Conservation (phyloP, 805 yeast species). For the baker's yeast (Saccharomyces cerevisiae) region DNA sequence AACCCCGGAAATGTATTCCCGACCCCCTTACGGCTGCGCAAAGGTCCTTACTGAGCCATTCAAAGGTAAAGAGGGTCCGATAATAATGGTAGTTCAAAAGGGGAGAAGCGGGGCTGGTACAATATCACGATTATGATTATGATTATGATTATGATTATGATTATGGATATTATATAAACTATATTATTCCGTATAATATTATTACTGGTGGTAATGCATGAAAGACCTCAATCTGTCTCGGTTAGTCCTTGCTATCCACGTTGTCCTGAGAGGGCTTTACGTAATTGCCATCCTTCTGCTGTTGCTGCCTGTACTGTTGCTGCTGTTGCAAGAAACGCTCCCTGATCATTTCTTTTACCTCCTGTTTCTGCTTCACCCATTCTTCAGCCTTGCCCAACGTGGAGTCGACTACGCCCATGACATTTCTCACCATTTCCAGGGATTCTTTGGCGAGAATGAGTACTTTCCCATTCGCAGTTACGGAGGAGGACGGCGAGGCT, state of each 20-base stretch:
- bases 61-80: neutral
- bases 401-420: conserved; percentile 77
- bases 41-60: neutral
- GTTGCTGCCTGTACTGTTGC: neutral
- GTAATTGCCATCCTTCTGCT: neutral
- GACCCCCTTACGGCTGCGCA: neutral
- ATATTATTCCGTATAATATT: neutral
- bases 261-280: neutral
- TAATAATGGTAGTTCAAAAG: neutral
- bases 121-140: neutral
- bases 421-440: conserved; percentile 73
- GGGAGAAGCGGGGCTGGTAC: neutral
- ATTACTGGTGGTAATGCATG: neutral
- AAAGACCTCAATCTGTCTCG: neutral
- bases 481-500: conserved; percentile 6
- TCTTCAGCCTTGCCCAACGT: conserved; percentile 77
- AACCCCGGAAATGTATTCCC: neutral
- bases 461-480: conserved; percentile 58
- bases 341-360: conserved; percentile 26
- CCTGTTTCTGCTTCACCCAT: conserved; percentile 56
- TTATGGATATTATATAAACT: neutral
- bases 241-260: neutral
- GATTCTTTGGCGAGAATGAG: conserved; percentile 83
- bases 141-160: neutral
- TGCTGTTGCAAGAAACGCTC: conserved; percentile 16